Percentiles rank a stretch among this genome's conserved stretches.
Evolutionary conservation across 495 filamentous ascomycete genomes (phyloP).

Genomic region (Tuber melanosporum): DNA sequence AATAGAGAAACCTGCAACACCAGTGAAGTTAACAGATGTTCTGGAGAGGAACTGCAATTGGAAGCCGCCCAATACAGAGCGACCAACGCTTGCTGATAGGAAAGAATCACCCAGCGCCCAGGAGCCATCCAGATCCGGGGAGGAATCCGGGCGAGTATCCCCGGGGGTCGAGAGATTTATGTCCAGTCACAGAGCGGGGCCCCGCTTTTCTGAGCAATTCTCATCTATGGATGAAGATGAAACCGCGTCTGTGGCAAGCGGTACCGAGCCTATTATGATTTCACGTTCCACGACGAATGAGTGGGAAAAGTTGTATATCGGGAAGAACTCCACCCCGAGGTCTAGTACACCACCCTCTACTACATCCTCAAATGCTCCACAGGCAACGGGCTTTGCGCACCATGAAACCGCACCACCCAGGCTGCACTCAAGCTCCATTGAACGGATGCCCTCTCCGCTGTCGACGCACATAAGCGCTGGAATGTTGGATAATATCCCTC

Average conservation of each 20-base stretch:
- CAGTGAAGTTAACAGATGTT: conserved; percentile 78
- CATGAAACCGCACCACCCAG: conserved; percentile 36
- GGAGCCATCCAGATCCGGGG: conserved; percentile 32
- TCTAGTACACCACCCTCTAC: conserved; percentile 11
- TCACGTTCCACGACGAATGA: conserved; percentile 36
- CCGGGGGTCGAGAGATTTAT: conserved; percentile 40
- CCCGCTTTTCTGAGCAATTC: conserved; percentile 32
- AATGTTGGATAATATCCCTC: conserved; percentile 24
- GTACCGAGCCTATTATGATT: conserved; percentile 27
- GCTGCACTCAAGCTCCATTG: conserved; percentile 36
- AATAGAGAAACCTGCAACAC: conserved; percentile 91
- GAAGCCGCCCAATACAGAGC: conserved; percentile 64
- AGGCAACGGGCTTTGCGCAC: conserved; percentile 6
- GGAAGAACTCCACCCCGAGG: conserved; percentile 20
- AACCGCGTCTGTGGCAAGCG: conserved; percentile 19
- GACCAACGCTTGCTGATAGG: conserved; percentile 24
- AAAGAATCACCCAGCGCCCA: conserved; percentile 28
- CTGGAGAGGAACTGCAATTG: conserved; percentile 81
- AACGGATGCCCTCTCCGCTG: conserved; percentile 38
- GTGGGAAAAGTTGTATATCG: conserved; percentile 30
- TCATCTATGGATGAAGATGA: conserved; percentile 41
- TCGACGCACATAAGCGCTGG: conserved; percentile 39
- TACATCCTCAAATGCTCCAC: conserved; percentile 19
- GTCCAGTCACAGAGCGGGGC: conserved; percentile 23
- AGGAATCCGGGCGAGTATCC: conserved; percentile 32